Percentiles rank a stretch among this genome's conserved stretches.
phyloP scores from a whole-genome alignment of 495 filamentous ascomycete genomes.

The Trichoderma parareesei region DNA sequence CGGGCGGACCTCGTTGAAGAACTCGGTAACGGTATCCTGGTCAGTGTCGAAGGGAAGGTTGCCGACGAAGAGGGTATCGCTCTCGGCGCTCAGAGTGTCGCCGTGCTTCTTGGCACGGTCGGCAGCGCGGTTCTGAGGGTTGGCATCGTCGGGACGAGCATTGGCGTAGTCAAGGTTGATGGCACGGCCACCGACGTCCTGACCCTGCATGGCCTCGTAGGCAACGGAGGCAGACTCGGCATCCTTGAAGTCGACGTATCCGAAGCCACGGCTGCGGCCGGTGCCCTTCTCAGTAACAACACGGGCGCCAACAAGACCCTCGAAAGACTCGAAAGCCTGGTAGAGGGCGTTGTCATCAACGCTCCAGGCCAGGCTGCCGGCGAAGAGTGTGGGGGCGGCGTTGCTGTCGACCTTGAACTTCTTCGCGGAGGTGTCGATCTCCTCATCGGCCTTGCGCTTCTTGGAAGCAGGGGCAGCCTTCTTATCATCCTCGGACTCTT shows the following conservation, averaged over 20 bases:
- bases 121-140: conserved; percentile 41
- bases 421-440: conserved; percentile 53
- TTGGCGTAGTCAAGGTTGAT: conserved; percentile 87
- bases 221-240: conserved; percentile 66
- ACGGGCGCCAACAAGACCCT: conserved; percentile 63
- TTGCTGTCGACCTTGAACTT: conserved; percentile 65
- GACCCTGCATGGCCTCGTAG: conserved; percentile 68
- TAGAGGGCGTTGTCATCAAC: conserved; percentile 86
- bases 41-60: conserved; percentile 83
- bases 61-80: conserved; percentile 86
- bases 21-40: conserved; percentile 63
- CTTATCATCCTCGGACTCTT: conserved; percentile 27
- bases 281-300: conserved; percentile 77
- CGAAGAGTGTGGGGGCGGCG: conserved; percentile 64
- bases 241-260: conserved; percentile 85
- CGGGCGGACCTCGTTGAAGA: conserved; percentile 62
- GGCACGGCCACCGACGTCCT: conserved; percentile 72
- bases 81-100: conserved; percentile 64
- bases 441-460: conserved; percentile 85
- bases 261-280: conserved; percentile 88
- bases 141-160: conserved; percentile 50
- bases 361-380: conserved; percentile 92
- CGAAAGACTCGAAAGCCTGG: conserved; percentile 78
- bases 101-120: conserved; percentile 69
- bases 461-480: conserved; percentile 48